These are phyloP conservation scores for Metschnikowia rubicola DNA, from an alignment of 805 yeast species.

Conservation along the genomic window DNA sequence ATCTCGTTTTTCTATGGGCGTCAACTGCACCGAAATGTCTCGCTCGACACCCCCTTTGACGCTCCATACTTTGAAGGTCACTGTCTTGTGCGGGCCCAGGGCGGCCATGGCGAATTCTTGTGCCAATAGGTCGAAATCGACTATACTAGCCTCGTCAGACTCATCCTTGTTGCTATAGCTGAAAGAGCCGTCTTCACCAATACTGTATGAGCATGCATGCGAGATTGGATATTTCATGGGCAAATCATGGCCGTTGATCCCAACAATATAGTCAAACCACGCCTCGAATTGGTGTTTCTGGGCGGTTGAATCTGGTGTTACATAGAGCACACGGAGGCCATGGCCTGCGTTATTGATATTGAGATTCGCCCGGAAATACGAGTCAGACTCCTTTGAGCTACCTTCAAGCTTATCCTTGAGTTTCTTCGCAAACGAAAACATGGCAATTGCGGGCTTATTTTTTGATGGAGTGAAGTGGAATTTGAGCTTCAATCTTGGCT, in stretches of 20 bases:
- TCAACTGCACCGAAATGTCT: slow-evolving; percentile 25
- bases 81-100: slow-evolving; percentile 31
- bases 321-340: slow-evolving; percentile 38
- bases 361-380: slow-evolving; percentile 34
- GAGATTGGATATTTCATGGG: slow-evolving; percentile 36
- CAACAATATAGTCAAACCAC: slow-evolving; percentile 85
- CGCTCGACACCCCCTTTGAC: slow-evolving; percentile 74
- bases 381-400: slow-evolving; percentile 21
- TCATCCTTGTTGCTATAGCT: slow-evolving; percentile 32
- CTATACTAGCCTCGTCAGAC: slow-evolving; percentile 31
- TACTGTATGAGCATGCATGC: slow-evolving; percentile 21
- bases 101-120: slow-evolving; percentile 40
- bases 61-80: slow-evolving; percentile 70
- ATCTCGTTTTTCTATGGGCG: slow-evolving; percentile 5
- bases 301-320: slow-evolving; percentile 36
- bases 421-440: slow-evolving; percentile 45
- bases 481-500: no score
- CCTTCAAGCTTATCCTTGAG: slow-evolving; percentile 40
- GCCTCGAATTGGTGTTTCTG: slow-evolving; percentile 54
- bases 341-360: slow-evolving; percentile 38
- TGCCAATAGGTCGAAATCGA: slow-evolving; percentile 41
- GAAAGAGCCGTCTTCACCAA: slow-evolving; percentile 41
- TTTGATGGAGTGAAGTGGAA: no score
- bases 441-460: slow-evolving; percentile 5
- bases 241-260: slow-evolving; percentile 67